Percentiles rank a stretch among this genome's conserved stretches.
These are phyloP conservation scores for Ophiostoma tasmaniense DNA, from an alignment of 2,329 filamentous ascomycete species.

Conservation along the genomic window DNA sequence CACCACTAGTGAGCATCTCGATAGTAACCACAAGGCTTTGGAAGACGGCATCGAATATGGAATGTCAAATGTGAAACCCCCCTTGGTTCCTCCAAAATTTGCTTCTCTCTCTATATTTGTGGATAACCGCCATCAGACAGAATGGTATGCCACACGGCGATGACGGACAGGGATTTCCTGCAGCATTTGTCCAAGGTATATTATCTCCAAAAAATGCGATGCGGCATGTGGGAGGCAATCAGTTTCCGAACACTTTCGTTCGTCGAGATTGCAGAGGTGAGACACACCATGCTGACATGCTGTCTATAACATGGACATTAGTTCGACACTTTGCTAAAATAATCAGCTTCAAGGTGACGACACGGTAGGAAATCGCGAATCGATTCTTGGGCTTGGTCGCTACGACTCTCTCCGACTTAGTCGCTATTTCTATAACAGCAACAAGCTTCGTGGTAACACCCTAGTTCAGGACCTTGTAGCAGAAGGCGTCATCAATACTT, in stretches of 20 bases:
- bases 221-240: background rate
- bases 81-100: background rate
- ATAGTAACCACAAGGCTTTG: background rate
- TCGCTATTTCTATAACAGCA: background rate
- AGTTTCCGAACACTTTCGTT: background rate
- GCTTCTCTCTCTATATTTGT: background rate
- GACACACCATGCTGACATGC: no score
- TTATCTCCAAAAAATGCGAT: background rate
- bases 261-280: background rate
- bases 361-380: background rate
- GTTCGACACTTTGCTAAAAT: no score
- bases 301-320: no score
- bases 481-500: background rate
- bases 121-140: background rate
- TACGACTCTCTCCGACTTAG: background rate
- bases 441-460: background rate
- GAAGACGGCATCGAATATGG: background rate
- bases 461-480: background rate
- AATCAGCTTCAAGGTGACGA: background rate
- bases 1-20: background rate
- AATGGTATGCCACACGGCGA: background rate
- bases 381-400: background rate
- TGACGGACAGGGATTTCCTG: background rate
- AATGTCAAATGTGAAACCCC: no score
- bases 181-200: background rate